Evolutionary conservation across 2,329 filamentous ascomycete species (phyloP).

Genomic region (Penicillium corylophilum): DNA sequence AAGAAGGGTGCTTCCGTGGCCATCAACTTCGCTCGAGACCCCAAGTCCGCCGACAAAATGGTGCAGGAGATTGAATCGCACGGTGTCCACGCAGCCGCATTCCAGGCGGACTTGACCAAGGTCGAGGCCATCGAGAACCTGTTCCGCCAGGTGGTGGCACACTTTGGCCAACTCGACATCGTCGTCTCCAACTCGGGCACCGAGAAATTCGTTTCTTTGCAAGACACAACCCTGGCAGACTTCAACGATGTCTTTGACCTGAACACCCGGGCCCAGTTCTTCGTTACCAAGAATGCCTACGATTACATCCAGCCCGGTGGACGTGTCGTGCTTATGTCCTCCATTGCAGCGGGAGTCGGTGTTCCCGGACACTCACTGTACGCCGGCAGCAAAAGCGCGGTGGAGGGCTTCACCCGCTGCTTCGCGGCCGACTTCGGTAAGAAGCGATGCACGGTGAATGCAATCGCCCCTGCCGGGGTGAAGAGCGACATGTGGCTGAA

Average conservation of each 20-base stretch:
- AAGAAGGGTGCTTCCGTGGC: slow-evolving; percentile 41
- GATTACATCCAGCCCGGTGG: slow-evolving; percentile 69
- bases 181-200: slow-evolving; percentile 57
- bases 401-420: slow-evolving; percentile 73
- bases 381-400: slow-evolving; percentile 72
- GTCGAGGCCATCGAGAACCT: slow-evolving; percentile 62
- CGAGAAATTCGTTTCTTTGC: slow-evolving; percentile 30
- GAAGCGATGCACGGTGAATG: slow-evolving; percentile 41
- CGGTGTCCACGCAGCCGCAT: slow-evolving; percentile 61
- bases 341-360: slow-evolving; percentile 65
- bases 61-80: slow-evolving; percentile 65
- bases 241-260: slow-evolving; percentile 58
- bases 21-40: slow-evolving; percentile 57
- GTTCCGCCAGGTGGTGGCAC: slow-evolving; percentile 61
- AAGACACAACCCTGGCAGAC: slow-evolving; percentile 26
- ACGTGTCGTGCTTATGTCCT: slow-evolving; percentile 71
- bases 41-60: slow-evolving; percentile 63
- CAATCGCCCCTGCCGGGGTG: slow-evolving; percentile 27
- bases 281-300: slow-evolving; percentile 65
- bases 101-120: slow-evolving; percentile 68
- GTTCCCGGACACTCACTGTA: slow-evolving; percentile 72
- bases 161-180: slow-evolving; percentile 48
- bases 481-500: slow-evolving; percentile 68
- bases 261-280: slow-evolving; percentile 64
- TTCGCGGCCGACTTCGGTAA: slow-evolving; percentile 70